These are phyloP conservation scores for Verticillium nubilum DNA, from an alignment of 2,329 filamentous ascomycete genomes.

Conservation along the genomic window DNA sequence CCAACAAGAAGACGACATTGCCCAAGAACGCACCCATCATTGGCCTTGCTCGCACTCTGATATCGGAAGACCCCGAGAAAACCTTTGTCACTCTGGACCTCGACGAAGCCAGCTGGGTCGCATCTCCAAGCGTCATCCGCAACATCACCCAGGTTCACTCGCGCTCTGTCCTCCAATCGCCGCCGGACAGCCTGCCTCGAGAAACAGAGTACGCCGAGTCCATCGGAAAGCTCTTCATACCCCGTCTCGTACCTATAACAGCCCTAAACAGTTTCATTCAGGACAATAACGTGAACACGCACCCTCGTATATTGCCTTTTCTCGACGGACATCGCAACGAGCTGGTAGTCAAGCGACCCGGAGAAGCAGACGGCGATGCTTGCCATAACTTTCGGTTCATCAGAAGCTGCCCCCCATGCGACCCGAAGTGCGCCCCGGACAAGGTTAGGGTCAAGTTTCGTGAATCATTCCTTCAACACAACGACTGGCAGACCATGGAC, in stretches of 20 bases:
- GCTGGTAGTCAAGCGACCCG: background rate
- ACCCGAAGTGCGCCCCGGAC: conserved; percentile 6
- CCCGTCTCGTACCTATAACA: conserved; percentile 34
- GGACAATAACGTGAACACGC: conserved; percentile 5
- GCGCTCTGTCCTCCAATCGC: conserved; percentile 13
- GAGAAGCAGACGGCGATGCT: background rate
- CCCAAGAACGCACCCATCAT: conserved; percentile 34
- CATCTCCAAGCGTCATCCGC: conserved; percentile 5
- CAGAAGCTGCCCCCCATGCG: background rate
- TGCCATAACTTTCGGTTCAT: background rate
- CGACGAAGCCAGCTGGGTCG: conserved; percentile 14
- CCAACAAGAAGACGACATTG: conserved; percentile 26
- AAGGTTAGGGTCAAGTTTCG: conserved; percentile 36
- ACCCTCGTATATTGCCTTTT: background rate
- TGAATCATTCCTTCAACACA: conserved; percentile 25
- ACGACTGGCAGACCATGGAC: conserved; percentile 29
- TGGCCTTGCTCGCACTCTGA: conserved; percentile 41
- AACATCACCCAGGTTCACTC: conserved; percentile 20
- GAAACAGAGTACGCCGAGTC: conserved; percentile 40
- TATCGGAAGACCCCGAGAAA: conserved; percentile 42
- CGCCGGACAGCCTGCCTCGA: conserved; percentile 3
- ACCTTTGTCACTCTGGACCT: conserved; percentile 39
- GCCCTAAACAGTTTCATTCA: conserved; percentile 41
- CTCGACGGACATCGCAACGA: background rate
- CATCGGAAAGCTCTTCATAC: conserved; percentile 31